Evolutionary conservation across 305 asterid genomes (phyloP).

Genomic region (Solanum hybrid): DNA sequence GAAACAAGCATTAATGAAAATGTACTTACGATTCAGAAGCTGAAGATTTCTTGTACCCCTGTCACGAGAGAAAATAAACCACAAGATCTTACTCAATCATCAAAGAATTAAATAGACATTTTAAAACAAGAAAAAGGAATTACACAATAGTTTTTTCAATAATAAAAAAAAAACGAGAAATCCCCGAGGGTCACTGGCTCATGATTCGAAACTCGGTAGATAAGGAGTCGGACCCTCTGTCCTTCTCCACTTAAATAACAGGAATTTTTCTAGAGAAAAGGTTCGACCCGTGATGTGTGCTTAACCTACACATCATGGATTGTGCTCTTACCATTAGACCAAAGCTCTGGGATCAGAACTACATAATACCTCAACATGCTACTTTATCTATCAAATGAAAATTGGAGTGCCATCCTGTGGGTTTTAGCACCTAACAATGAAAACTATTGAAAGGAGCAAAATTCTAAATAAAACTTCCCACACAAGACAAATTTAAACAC

Average conservation of each 20-base stretch:
- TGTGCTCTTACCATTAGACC: not conserved
- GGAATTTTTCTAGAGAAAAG: not conserved
- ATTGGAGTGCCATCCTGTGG: not conserved
- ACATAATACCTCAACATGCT: not conserved
- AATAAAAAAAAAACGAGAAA: not conserved
- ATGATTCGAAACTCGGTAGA: not conserved
- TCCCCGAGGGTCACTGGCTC: not conserved
- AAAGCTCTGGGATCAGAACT: not conserved
- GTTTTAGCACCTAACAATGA: not conserved
- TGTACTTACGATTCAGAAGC: conserved; percentile 69
- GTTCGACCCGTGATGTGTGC: not conserved
- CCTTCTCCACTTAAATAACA: not conserved
- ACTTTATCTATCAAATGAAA: not conserved
- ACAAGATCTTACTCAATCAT: not conserved
- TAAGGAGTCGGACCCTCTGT: not conserved
- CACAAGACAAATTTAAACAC: conserved; percentile 4
- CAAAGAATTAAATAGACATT: not conserved
- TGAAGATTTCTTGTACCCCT: conserved; percentile 72
- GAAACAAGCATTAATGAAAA: not conserved
- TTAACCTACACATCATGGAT: not conserved
- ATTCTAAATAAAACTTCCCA: not conserved
- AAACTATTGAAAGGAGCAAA: not conserved
- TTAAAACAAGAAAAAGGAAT: not conserved
- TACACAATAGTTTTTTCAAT: not conserved
- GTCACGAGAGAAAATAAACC: conserved; percentile 13